Percentiles rank a stretch among this genome's conserved stretches.
These are phyloP conservation scores for Calonectria fujianensis DNA, from an alignment of 2,329 filamentous ascomycete genomes.

Conservation along the genomic window DNA sequence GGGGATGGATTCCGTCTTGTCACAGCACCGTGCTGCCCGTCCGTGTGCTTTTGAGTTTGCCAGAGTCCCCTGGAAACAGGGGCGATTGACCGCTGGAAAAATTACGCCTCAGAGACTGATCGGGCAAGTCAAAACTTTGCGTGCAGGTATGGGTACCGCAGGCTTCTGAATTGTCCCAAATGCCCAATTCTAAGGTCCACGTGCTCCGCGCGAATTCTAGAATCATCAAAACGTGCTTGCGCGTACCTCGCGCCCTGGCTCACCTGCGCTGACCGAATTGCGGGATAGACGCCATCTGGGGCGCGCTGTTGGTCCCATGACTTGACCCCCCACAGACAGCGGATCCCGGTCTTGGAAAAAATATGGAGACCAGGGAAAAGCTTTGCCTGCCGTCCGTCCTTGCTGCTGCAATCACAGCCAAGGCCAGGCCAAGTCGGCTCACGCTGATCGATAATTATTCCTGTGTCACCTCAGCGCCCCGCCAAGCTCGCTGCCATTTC, in stretches of 20 bases:
- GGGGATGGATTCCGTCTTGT: not conserved
- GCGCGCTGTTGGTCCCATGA: not conserved
- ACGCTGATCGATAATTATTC: not conserved
- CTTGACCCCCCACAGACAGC: not conserved
- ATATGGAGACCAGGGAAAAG: slow-evolving; percentile 13
- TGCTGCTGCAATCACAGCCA: not conserved
- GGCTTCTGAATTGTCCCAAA: not conserved
- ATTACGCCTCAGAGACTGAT: slow-evolving; percentile 1
- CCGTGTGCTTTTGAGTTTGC: slow-evolving; percentile 21
- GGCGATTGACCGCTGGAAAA: slow-evolving; percentile 11
- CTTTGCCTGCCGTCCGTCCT: slow-evolving; percentile 17
- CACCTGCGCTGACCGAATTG: not conserved
- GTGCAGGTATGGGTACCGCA: not conserved
- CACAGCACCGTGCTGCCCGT: not conserved
- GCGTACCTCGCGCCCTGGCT: not conserved
- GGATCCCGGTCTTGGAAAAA: not conserved
- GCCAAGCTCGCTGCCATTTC: not conserved
- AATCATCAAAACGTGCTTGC: not conserved
- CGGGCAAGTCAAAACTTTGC: slow-evolving; percentile 4
- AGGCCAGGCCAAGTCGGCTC: not conserved
- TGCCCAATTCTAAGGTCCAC: not conserved
- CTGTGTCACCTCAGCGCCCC: slow-evolving; percentile 2
- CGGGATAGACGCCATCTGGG: slow-evolving; percentile 6
- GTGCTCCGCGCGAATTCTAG: not conserved
- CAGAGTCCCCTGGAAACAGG: not conserved